A percentile compares a stretch with the other conserved stretches of the same genome.
Evolutionary conservation across 2,329 filamentous ascomycete genomes (phyloP).

Genomic region (Phialophora tarda): DNA sequence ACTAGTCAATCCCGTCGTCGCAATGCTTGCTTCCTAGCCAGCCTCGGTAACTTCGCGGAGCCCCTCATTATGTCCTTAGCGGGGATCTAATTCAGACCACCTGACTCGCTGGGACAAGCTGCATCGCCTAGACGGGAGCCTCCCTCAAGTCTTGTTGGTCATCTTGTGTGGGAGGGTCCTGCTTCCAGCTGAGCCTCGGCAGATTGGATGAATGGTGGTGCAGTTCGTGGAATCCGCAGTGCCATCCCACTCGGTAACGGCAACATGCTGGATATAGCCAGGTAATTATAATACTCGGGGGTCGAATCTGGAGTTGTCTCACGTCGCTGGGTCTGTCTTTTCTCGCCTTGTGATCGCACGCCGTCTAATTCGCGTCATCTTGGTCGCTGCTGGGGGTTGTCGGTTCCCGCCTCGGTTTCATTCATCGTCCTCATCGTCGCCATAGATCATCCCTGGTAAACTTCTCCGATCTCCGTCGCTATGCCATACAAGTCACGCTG

Average conservation of each 20-base stretch:
- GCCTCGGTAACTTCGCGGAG: background rate
- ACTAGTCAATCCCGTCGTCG: background rate
- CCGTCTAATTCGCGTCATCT: background rate
- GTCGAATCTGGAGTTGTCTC: background rate
- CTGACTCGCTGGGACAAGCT: background rate
- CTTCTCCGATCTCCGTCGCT: constrained; percentile 24
- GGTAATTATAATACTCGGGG: background rate
- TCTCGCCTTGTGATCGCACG: background rate
- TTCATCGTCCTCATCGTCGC: background rate
- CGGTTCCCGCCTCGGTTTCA: background rate
- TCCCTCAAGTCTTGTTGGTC: background rate
- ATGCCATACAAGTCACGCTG: constrained; percentile 57
- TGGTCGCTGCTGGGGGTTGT: background rate
- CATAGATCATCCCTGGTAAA: background rate
- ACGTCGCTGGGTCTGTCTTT: background rate
- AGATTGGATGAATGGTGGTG: background rate
- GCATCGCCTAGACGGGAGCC: background rate
- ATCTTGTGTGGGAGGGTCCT: background rate
- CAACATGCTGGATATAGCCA: background rate
- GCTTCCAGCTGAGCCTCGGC: background rate
- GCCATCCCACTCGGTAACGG: background rate
- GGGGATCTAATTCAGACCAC: background rate
- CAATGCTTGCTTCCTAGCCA: background rate
- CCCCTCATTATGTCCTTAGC: background rate
- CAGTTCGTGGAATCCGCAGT: background rate